These are phyloP conservation scores for Acanthamoeba royreba DNA, from an alignment of 208 protist genomes.

Conservation along the genomic window DNA sequence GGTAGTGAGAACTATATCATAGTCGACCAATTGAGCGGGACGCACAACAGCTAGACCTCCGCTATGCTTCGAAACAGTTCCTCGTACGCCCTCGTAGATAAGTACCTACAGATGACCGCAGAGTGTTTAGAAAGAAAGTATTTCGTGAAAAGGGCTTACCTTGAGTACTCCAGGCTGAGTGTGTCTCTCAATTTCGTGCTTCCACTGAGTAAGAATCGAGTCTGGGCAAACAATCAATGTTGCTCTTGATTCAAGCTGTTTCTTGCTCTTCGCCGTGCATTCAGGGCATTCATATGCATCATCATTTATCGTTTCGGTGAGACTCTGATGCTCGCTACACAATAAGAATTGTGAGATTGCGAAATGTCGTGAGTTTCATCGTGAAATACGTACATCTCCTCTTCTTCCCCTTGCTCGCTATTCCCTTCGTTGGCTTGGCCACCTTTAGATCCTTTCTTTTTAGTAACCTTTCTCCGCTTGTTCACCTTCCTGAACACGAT, in stretches of 20 bases:
- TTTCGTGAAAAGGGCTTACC: background rate
- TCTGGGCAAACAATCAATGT: constrained; percentile 43
- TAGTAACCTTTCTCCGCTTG: background rate
- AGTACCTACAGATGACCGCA: background rate
- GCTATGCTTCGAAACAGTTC: background rate
- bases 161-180: background rate
- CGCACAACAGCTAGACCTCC: background rate
- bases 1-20: background rate
- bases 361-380: background rate
- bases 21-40: background rate
- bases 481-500: background rate
- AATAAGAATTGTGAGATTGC: background rate
- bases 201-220: constrained; percentile 23
- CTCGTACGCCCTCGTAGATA: background rate
- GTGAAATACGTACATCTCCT: background rate
- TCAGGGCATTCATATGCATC: background rate
- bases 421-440: background rate
- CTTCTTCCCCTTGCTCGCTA: background rate
- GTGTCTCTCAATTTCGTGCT: constrained; percentile 8
- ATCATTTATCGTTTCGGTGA: background rate
- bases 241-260: background rate
- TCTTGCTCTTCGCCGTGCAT: background rate
- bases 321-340: background rate
- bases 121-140: background rate
- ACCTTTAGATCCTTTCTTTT: background rate